Base-by-base conservation (phyloP, 805 yeast species). In the Metschnikowia colocasiae region DNA sequence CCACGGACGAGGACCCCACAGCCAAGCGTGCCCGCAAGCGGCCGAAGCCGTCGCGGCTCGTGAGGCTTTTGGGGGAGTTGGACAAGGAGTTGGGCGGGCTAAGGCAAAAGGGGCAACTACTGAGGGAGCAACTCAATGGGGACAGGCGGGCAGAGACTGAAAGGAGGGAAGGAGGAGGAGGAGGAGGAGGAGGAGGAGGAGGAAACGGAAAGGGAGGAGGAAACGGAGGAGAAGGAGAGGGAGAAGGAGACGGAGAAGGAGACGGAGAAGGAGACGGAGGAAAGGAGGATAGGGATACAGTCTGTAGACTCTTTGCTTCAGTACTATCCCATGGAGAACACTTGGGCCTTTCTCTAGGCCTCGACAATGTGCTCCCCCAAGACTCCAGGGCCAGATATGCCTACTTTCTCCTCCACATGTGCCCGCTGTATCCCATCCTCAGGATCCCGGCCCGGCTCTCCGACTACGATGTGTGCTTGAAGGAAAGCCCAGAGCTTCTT, bases 1-100 rank as follows among this genome's bases (percentile, higher is more conserved):
- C 82, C 3, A 67, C 69, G 54, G 75, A 79, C 35, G 69, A 64
- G 33, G 82, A 78, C 55, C 81, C 81, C n/a, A 74, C 81, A 22
- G 69, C 76, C 1, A 55, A 62, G 40, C 56, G 34, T 25, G 78
- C 51, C 23, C 43, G 46, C 15, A 27, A 45, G 26, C 41, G 52
- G 6, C 34, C 19, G n/a, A 39, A 25, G 20, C 52, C 52, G 12
- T 8, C 35, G 12, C 34, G 40, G 19, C 43, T 48, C 7, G 43
- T 19, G 23, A 33, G 37, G 48, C 48, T 48, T 18, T 37, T 48
- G 43, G 41, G 42, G 6, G 49, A 45, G 26, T 47, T 45, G n/a
- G 48, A 45, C 16, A 23, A 26, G 34, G 49, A 48, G 42, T 30
- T 45, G 16, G 23, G 12, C 19, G 6, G 19, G 31, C 5, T 27